Evolutionary conservation across 2,329 filamentous ascomycete genomes (phyloP).

Genomic region (Colletotrichum karsti): DNA sequence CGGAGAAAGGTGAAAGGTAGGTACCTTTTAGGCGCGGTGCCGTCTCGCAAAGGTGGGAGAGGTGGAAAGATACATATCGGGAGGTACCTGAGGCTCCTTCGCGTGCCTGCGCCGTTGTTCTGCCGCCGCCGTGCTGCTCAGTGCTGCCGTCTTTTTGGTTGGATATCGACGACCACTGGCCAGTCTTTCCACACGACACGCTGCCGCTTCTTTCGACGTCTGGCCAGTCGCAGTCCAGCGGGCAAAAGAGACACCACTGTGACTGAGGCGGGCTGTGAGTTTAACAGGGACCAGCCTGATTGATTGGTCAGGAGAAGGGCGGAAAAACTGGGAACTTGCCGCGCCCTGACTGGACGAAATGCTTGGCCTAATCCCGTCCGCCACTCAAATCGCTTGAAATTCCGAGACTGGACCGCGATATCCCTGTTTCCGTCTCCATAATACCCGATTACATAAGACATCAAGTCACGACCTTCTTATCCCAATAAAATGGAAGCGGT

Average conservation of each 20-base stretch:
- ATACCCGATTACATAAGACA: neutral
- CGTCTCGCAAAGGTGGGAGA: neutral
- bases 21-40: neutral
- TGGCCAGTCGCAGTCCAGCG: neutral
- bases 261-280: conserved; percentile 12
- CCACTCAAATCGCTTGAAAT: conserved; percentile 19
- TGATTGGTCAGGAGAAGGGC: conserved; percentile 14
- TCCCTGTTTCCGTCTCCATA: neutral
- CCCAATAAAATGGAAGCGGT: neutral
- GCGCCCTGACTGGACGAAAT: conserved; percentile 16
- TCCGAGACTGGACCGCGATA: neutral
- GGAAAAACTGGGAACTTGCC: conserved; percentile 2
- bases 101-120: conserved; percentile 7
- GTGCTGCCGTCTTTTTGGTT: neutral
- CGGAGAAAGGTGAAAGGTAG: neutral
- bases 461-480: neutral
- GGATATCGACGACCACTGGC: neutral
- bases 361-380: neutral
- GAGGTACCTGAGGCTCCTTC: conserved; percentile 23
- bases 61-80: neutral
- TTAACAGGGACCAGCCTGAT: neutral
- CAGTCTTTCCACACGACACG: neutral
- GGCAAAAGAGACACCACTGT: no score
- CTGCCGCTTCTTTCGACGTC: neutral
- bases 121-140: neutral